phyloP scores from a whole-genome alignment of 1,284 basidiomycete genomes.

The Ceratobasidium sp. region DNA sequence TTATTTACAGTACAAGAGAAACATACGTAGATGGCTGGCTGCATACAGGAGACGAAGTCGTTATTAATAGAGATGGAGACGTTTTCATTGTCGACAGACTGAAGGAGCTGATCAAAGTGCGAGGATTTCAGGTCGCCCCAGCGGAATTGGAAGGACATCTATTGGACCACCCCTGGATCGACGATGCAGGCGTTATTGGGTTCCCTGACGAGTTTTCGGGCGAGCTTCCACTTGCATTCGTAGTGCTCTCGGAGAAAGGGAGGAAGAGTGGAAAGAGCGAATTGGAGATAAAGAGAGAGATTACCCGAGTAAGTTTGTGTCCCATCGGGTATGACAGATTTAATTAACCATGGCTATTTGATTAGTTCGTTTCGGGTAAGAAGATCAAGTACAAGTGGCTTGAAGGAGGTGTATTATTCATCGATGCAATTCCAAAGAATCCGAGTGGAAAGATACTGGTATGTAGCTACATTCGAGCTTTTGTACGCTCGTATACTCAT shows the following conservation, averaged over 20 bases:
- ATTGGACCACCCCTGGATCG: slow-evolving; percentile 70
- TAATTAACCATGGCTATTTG: slow-evolving; percentile 20
- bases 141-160: slow-evolving; percentile 71
- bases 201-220: slow-evolving; percentile 78
- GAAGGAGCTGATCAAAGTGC: slow-evolving; percentile 53
- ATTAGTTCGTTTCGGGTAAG: slow-evolving; percentile 68
- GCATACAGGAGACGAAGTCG: slow-evolving; percentile 70
- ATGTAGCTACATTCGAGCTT: background rate
- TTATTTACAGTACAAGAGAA: slow-evolving; percentile 58
- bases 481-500: too few species aligned
- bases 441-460: slow-evolving; percentile 51
- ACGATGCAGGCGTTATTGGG: slow-evolving; percentile 75
- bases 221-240: slow-evolving; percentile 74
- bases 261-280: slow-evolving; percentile 52
- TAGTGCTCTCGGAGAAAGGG: slow-evolving; percentile 60
- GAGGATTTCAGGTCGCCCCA: slow-evolving; percentile 46
- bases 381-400: slow-evolving; percentile 76
- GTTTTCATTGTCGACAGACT: slow-evolving; percentile 70
- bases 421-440: slow-evolving; percentile 72
- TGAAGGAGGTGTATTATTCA: slow-evolving; percentile 68
- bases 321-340: too few species aligned
- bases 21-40: slow-evolving; percentile 68
- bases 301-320: slow-evolving; percentile 14
- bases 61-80: slow-evolving; percentile 62
- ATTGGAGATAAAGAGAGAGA: slow-evolving; percentile 53